These are phyloP conservation scores for Pichia sporocuriosa DNA, from an alignment of 805 yeast genomes.

Conservation along the genomic window DNA sequence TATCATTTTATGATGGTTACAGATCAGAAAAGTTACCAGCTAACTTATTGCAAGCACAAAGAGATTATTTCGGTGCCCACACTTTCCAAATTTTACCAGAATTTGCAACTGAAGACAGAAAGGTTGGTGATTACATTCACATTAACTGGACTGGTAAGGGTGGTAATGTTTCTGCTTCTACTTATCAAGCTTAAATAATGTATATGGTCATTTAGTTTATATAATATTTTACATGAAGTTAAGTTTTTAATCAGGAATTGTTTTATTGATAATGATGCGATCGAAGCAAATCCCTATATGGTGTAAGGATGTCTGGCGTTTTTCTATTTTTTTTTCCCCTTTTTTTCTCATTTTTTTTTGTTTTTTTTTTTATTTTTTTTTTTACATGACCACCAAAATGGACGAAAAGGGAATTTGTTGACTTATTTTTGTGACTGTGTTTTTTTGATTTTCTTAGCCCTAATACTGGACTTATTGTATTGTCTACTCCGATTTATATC, in stretches of 20 bases:
- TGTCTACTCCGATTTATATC: too few species aligned
- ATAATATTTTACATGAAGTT: too few species aligned
- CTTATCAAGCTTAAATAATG: conserved; percentile 70
- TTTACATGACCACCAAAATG: not conserved
- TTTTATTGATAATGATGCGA: too few species aligned
- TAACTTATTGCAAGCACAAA: conserved; percentile 97
- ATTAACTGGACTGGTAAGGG: conserved; percentile 99
- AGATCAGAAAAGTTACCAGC: conserved; percentile 95
- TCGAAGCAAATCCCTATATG: too few species aligned
- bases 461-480: too few species aligned
- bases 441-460: conserved; percentile 13
- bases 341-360: too few species aligned
- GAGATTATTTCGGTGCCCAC: conserved; percentile 99
- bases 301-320: too few species aligned
- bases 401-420: not conserved
- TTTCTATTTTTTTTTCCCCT: too few species aligned
- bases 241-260: too few species aligned
- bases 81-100: conserved; percentile 95
- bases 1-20: conserved; percentile 98
- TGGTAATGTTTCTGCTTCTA: conserved; percentile 94
- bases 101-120: conserved; percentile 65
- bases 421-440: conserved; percentile 15
- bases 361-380: not conserved
- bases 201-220: too few species aligned
- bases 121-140: conserved; percentile 80